Percentiles rank a stretch among this genome's conserved stretches.
phyloP scores from a whole-genome alignment of 768 basidiomycete genomes.

The Macrolepiota albuminosa region DNA sequence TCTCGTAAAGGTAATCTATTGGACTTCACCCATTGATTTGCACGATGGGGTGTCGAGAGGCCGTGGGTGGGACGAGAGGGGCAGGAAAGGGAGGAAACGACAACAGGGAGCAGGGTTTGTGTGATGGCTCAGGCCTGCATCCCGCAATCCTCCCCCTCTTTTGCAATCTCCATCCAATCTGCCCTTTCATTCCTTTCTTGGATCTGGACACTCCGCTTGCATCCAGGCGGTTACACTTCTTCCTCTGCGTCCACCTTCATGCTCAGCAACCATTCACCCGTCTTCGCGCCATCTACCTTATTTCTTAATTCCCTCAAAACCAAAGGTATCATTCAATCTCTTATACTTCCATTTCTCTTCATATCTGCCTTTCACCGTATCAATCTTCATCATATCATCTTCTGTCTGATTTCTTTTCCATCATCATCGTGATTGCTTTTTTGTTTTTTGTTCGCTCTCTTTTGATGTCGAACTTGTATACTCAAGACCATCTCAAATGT shows the following conservation, averaged over 20 bases:
- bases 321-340: not conserved
- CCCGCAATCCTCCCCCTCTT: not conserved
- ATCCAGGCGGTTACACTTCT: not conserved
- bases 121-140: not conserved
- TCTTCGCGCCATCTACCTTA: not conserved
- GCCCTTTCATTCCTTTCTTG: not conserved
- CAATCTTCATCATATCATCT: not conserved
- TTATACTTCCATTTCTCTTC: not conserved
- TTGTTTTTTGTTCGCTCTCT: not conserved
- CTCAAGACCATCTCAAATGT: not conserved
- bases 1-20: slow-evolving; percentile 31
- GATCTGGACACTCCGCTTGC: not conserved
- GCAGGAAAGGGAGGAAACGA: not conserved
- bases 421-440: not conserved
- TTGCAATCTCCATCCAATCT: no score
- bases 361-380: not conserved
- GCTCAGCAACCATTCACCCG: not conserved
- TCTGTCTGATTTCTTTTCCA: no score
- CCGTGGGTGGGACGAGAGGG: not conserved
- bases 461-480: not conserved
- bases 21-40: slow-evolving; percentile 41
- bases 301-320: not conserved
- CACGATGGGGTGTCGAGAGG: slow-evolving; percentile 8
- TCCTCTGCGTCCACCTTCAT: not conserved
- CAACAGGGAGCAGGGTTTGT: not conserved